Evolutionary conservation across 2,329 filamentous ascomycete species (phyloP).

Genomic region (Arthrobotrys conoides): DNA sequence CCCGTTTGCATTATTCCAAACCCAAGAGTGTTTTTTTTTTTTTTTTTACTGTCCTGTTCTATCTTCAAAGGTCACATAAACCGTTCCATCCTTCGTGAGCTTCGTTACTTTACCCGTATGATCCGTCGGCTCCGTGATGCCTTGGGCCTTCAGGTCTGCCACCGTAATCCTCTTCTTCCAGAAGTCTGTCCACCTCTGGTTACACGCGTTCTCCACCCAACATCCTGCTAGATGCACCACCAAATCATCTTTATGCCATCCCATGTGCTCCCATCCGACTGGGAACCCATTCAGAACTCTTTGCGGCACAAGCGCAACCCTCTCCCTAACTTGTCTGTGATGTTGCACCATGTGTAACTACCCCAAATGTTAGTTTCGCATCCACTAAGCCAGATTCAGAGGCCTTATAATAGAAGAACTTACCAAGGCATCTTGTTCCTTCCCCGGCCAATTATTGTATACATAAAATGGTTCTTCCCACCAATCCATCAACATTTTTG

Average conservation of each 20-base stretch:
- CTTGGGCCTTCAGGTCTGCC: constrained; percentile 48
- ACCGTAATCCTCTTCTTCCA: constrained; percentile 64
- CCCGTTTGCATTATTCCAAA: constrained; percentile 4
- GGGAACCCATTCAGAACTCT: constrained; percentile 67
- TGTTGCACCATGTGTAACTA: constrained; percentile 65
- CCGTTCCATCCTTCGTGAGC: constrained; percentile 42
- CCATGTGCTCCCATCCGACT: constrained; percentile 66
- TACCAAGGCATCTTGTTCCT: constrained; percentile 66
- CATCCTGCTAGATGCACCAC: constrained; percentile 68
- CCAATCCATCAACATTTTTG: constrained; percentile 66
- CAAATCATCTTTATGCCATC: constrained; percentile 67
- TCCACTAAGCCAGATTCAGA: neutral
- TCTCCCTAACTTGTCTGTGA: constrained; percentile 66
- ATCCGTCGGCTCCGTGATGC: constrained; percentile 49
- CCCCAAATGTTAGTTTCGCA: neutral
- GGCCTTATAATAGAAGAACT: constrained; percentile 7
- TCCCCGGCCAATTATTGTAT: constrained; percentile 65
- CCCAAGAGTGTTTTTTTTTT: neutral
- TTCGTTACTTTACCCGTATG: constrained; percentile 55
- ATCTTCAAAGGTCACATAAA: constrained; percentile 50
- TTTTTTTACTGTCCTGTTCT: constrained; percentile 10
- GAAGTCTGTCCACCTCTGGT: constrained; percentile 66
- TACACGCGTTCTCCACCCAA: constrained; percentile 66
- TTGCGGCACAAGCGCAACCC: constrained; percentile 66
- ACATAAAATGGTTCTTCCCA: constrained; percentile 67